A percentile compares a stretch with the other conserved stretches of the same genome.
Conservation (phyloP, 2,329 filamentous ascomycete species). For the Xylariaceae sp. region DNA sequence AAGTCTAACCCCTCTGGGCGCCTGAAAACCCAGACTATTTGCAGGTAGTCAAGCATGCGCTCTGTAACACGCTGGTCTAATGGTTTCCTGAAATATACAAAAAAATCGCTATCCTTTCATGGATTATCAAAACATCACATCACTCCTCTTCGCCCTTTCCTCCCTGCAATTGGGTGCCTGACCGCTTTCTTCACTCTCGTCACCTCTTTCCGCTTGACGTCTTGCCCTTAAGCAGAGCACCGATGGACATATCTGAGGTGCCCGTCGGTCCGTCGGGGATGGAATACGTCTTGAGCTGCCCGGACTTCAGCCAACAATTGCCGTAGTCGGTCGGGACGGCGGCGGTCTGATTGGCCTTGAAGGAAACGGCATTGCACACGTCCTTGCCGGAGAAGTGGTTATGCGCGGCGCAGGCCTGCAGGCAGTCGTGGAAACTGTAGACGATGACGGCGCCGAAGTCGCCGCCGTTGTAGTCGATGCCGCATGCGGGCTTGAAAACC, state of each 20-base stretch:
- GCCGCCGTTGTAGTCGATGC: constrained; percentile 7
- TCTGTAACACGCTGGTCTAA: too few relatives aligned
- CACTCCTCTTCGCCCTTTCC: too few relatives aligned
- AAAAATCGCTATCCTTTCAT: too few relatives aligned
- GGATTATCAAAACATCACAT: too few relatives aligned
- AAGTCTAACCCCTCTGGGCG: too few relatives aligned
- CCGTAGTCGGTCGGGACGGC: constrained; percentile 10
- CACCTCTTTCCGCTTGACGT: neutral
- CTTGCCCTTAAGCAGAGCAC: neutral
- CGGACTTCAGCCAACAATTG: constrained; percentile 15
- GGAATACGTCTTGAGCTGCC: neutral
- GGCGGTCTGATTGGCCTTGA: constrained; percentile 12
- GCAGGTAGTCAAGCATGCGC: too few relatives aligned
- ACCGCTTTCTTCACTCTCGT: neutral
- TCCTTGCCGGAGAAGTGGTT: constrained; percentile 14
- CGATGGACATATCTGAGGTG: neutral
- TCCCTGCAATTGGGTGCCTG: too few relatives aligned
- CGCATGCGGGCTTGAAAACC: constrained; percentile 17
- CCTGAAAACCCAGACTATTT: too few relatives aligned
- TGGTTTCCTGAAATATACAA: too few relatives aligned
- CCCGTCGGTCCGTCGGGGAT: neutral
- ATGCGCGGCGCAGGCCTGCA: constrained; percentile 19
- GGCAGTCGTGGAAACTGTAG: constrained; percentile 17
- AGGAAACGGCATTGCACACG: constrained; percentile 13
- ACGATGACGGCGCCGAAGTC: constrained; percentile 17